A percentile compares a stretch with the other conserved stretches of the same genome.
Evolutionary conservation across 306 rosid species (phyloP).

Genomic region (Sicyos edulis): DNA sequence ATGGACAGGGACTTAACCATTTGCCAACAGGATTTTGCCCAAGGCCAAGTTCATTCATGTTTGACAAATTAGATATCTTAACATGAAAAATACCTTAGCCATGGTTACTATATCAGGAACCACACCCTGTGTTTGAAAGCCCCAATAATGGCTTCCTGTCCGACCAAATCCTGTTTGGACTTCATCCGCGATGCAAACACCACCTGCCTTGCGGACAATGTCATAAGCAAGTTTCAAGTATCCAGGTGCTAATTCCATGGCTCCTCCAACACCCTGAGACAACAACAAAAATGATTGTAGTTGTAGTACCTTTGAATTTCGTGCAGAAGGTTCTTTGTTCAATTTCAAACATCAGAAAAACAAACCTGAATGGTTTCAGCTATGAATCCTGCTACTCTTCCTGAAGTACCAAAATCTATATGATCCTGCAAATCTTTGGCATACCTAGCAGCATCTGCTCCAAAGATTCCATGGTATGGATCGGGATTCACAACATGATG

Average conservation of each 20-base stretch:
- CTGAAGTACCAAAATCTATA: constrained; percentile 71
- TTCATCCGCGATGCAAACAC: constrained; percentile 95
- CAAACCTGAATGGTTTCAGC: constrained; percentile 82
- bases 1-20: too few species aligned
- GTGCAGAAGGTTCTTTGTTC: not conserved
- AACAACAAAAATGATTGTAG: constrained; percentile 21
- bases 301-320: too few species aligned
- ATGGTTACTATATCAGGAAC: constrained; percentile 90
- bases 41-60: too few species aligned
- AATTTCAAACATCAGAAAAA: constrained; percentile 13
- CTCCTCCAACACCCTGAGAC: constrained; percentile 82
- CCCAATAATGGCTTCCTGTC: constrained; percentile 92
- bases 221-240: constrained; percentile 78
- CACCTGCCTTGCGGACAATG: constrained; percentile 77
- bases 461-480: constrained; percentile 76
- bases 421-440: constrained; percentile 83
- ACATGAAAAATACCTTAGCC: constrained; percentile 65
- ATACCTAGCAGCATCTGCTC: constrained; percentile 55
- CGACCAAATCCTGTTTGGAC: constrained; percentile 98
- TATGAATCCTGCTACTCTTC: constrained; percentile 78
- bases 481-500: constrained; percentile 83
- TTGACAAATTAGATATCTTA: too few species aligned
- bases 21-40: not conserved
- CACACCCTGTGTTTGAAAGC: constrained; percentile 79
- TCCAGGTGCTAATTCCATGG: constrained; percentile 80